Evolutionary conservation across 768 basidiomycete species (phyloP).

Genomic region (Mycena maculata): DNA sequence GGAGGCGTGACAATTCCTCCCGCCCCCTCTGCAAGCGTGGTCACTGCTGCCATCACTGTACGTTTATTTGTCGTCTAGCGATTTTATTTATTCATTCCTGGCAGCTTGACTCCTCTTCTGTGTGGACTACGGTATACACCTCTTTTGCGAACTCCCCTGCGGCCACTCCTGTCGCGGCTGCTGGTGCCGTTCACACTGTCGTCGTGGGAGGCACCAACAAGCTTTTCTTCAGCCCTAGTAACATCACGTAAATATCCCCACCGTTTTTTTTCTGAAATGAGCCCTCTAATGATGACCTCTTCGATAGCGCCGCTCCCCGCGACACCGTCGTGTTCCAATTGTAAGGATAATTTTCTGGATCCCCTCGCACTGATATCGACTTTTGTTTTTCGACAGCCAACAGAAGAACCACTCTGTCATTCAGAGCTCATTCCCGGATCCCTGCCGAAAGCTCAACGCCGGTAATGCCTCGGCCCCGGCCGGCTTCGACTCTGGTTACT

Average conservation of each 20-base stretch:
- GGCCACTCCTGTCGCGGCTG: slow-evolving; percentile 61
- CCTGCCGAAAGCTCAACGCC: slow-evolving; percentile 49
- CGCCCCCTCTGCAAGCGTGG: slow-evolving; percentile 53
- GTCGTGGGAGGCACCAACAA: slow-evolving; percentile 63
- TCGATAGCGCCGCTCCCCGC: slow-evolving; percentile 55
- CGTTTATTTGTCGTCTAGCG: slow-evolving; percentile 17
- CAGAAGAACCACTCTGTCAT: slow-evolving; percentile 78
- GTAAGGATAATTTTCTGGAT: slow-evolving; percentile 46
- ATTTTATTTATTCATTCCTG: background rate
- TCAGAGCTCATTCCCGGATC: slow-evolving; percentile 67
- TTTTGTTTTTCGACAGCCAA: slow-evolving; percentile 56
- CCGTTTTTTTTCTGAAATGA: background rate
- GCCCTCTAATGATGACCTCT: background rate
- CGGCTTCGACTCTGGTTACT: slow-evolving; percentile 58
- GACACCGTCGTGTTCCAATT: slow-evolving; percentile 73
- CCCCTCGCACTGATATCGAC: slow-evolving; percentile 5
- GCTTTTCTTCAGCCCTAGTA: slow-evolving; percentile 63
- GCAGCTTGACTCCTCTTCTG: slow-evolving; percentile 40
- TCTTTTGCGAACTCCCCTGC: slow-evolving; percentile 67
- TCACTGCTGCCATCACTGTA: slow-evolving; percentile 63
- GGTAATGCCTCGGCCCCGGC: slow-evolving; percentile 59
- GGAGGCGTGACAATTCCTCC: slow-evolving; percentile 64
- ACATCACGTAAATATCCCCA: slow-evolving; percentile 42
- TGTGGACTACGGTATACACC: slow-evolving; percentile 69
- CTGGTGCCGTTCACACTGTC: slow-evolving; percentile 63